These are phyloP conservation scores for Trichoderma hamatum DNA, from an alignment of 2,329 filamentous ascomycete genomes.

Conservation along the genomic window DNA sequence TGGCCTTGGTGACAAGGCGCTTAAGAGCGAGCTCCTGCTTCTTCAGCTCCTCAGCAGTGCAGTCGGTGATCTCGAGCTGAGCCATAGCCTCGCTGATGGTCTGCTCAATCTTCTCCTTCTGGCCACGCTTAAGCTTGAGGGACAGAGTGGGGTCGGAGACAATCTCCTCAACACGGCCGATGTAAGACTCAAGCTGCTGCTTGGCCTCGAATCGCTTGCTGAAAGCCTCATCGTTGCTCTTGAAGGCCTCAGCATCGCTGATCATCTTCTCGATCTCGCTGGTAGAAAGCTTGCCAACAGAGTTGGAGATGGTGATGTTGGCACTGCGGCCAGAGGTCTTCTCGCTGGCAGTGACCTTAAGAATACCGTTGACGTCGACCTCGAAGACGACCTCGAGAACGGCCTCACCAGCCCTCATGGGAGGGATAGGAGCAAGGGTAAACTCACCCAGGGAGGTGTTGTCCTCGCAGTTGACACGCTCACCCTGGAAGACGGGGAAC, in stretches of 20 bases:
- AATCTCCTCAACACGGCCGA: slow-evolving; percentile 97
- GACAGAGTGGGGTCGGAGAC: slow-evolving; percentile 94
- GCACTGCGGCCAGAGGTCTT: slow-evolving; percentile 97
- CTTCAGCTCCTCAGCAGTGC: slow-evolving; percentile 90
- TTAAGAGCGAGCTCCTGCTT: slow-evolving; percentile 99
- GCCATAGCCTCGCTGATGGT: slow-evolving; percentile 97
- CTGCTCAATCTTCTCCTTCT: slow-evolving; percentile 99
- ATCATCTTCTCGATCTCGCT: slow-evolving; percentile 98
- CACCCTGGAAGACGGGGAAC: slow-evolving; percentile 94
- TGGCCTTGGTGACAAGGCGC: slow-evolving; percentile 97
- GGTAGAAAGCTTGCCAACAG: slow-evolving; percentile 95
- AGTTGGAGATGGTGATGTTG: slow-evolving; percentile 99
- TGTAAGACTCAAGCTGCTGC: slow-evolving; percentile 99
- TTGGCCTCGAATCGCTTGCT: slow-evolving; percentile 99
- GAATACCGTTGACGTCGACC: slow-evolving; percentile 99
- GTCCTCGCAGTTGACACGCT: slow-evolving; percentile 96
- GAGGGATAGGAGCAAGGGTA: slow-evolving; percentile 83
- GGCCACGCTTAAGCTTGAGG: slow-evolving; percentile 96
- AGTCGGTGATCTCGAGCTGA: slow-evolving; percentile 94
- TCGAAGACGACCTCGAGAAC: slow-evolving; percentile 98
- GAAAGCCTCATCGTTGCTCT: slow-evolving; percentile 96
- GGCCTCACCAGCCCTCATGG: slow-evolving; percentile 92
- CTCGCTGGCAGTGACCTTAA: slow-evolving; percentile 99
- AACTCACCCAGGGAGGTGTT: slow-evolving; percentile 98
- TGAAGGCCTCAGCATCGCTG: slow-evolving; percentile 96